Evolutionary conservation across 1,284 basidiomycete genomes (phyloP), one percentile per base, ranked within the genome.

Genomic region (Volvariella volvacea): DNA sequence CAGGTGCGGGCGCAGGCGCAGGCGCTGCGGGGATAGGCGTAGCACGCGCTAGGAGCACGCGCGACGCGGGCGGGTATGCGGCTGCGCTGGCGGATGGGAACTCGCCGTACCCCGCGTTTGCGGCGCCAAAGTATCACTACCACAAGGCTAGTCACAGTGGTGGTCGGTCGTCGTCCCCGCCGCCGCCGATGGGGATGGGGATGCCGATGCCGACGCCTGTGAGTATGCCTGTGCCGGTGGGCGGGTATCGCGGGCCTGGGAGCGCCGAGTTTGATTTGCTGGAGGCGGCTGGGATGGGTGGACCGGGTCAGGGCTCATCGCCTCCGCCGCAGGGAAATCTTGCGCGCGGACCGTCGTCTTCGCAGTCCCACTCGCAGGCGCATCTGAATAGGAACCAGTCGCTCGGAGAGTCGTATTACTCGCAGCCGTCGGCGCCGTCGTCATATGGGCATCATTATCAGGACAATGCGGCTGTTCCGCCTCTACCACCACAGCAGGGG

Each of bases 41-140:
- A 39, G 64, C 61, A 42, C 56, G 56, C 50, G 60, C 71, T 1
- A 59, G 71, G 19, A 67, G 74, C 31, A 62, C 58, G 8, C 57
- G 60, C 1, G 66, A 64, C 33, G n/a, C 34, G n/a, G 62, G 62
- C 0, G 61, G 62, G 7, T 70, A 65, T 19, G 62, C 61, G 3
- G 54, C 53, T 22, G 64, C 51, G 1, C 45, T 68, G 30, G 55
- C 60, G 19, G 69, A 74, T 10, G 70, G 64, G 3, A 56, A 60
- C 1, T 55, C 65, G 0, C 76, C 74, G 4, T 78, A 77, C 47
- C 62, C 74, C 20, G 74, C 73, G 2, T 76, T 78, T 48, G 67
- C 67, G 1, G 66, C 50, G 6, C 61, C 65, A 16, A 39, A 47
- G 44, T 7, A 46, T 21, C 10, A 38, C 20, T 49, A 52, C 31